Evolutionary conservation across 345 rosid species (phyloP), one percentile per base, ranked within the genome.

Genomic region (Citrus australasica): DNA sequence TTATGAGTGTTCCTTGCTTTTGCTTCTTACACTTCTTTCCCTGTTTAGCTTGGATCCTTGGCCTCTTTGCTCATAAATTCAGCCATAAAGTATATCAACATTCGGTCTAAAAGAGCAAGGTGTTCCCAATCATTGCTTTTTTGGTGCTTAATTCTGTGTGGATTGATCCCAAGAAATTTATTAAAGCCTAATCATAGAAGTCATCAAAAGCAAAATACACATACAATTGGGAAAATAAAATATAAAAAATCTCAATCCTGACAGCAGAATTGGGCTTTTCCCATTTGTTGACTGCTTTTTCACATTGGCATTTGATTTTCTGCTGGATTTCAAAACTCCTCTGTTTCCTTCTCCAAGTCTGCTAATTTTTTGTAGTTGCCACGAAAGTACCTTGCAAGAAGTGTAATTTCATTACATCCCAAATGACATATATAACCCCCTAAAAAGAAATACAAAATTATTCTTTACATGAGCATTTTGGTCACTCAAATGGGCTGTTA

Each of bases 161-260:
- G 83, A 79, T 78, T 86, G 88, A 87, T 87, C 90, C 88, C 93
- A 79, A 84, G 48, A 81, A 53, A 62, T 70, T 75, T 80, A 69
- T 80, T 78, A 75, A 84, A 86, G 76, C 83, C 83, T 84, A 79
- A 88, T 88, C 88, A 87, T 87, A 80, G 86, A 85, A 86, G 84
- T 84, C 89, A 84, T 87, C 82, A 84, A 88, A 85, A 82, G 84
- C 83, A 85, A 79, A 51, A 70, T 75, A 55, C 65, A 16, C 32
- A 71, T 33, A 63, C 22, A 21, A 21, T 46, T 33, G 77, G 14
- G 56, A 37, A 35, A 42, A 40, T 24, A 17, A 16, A 9, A 40
- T n/a, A 24, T 9, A 63, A 53, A 13, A 32, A 73, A 38, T 69
- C 28, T 68, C 62, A 76, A 67, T 80, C 75, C 82, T 75, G 87